These are phyloP conservation scores for Saccharomycopsis sp. DNA, from an alignment of 805 yeast genomes.

Conservation along the genomic window DNA sequence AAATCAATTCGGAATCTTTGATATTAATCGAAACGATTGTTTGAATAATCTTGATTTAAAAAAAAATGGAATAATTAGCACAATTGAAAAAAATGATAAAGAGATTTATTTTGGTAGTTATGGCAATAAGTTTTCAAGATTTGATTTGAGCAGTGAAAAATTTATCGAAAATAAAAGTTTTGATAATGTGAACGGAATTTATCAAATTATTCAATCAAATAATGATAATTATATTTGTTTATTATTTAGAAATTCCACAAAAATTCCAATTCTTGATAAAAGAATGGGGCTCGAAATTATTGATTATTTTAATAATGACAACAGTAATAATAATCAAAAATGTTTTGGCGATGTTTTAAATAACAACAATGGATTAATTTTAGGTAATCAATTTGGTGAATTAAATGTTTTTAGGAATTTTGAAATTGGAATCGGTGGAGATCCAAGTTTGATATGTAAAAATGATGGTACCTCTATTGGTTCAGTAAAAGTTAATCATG, in stretches of 20 bases:
- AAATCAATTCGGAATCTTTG: slow-evolving; percentile 24
- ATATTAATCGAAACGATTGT: slow-evolving; percentile 20
- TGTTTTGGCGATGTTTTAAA: slow-evolving; percentile 20
- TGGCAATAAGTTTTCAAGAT: slow-evolving; percentile 21
- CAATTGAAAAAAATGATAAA: slow-evolving; percentile 14
- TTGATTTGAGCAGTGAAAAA: slow-evolving; percentile 20
- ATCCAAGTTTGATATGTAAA: not conserved
- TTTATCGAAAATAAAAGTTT: slow-evolving; percentile 3
- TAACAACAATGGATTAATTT: slow-evolving; percentile 22
- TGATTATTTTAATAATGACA: slow-evolving; percentile 9
- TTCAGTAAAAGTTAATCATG: not conserved
- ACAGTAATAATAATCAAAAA: slow-evolving; percentile 21
- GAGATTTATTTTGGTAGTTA: slow-evolving; percentile 25
- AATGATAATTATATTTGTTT: slow-evolving; percentile 29
- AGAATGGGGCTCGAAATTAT: slow-evolving; percentile 23
- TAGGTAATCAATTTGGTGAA: slow-evolving; percentile 22
- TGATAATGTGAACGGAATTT: slow-evolving; percentile 22
- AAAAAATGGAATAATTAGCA: slow-evolving; percentile 20
- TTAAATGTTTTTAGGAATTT: slow-evolving; percentile 7
- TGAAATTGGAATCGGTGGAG: slow-evolving; percentile 7
- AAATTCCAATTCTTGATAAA: slow-evolving; percentile 27
- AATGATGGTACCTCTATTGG: not conserved
- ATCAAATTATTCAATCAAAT: slow-evolving; percentile 27
- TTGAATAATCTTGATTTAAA: not conserved
- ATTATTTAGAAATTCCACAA: slow-evolving; percentile 23